A percentile compares a stretch with the other conserved stretches of the same genome.
Conservation (phyloP, 176 grass and related monocot genomes). For the Bolboschoenus planiculmis region DNA sequence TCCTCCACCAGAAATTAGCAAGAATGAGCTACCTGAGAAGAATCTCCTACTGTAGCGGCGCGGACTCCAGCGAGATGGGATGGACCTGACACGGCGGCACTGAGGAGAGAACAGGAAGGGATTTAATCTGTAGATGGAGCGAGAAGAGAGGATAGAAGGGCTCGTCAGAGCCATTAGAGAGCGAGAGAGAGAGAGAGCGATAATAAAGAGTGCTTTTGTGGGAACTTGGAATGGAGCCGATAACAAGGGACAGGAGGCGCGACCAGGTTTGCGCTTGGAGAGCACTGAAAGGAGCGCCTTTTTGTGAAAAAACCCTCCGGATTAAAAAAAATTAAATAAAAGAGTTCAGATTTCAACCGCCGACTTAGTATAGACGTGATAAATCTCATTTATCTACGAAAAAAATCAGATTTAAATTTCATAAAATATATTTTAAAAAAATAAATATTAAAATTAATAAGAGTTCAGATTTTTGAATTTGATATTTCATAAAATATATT, state of each 20-base stretch:
- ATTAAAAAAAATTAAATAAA: too few species aligned
- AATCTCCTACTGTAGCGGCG: slow-evolving; percentile 43
- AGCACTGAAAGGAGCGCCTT: too few species aligned
- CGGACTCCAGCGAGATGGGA: slow-evolving; percentile 29
- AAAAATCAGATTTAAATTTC: too few species aligned
- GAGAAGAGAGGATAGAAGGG: slow-evolving; percentile 44
- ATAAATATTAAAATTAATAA: too few species aligned
- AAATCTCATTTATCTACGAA: too few species aligned
- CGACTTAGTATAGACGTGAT: too few species aligned
- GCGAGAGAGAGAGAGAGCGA: slow-evolving; percentile 5
- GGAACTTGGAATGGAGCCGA: slow-evolving; percentile 25
- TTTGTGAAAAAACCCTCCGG: background rate
- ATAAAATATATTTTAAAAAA: too few species aligned
- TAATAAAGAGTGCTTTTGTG: slow-evolving; percentile 21
- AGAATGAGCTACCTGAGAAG: slow-evolving; percentile 38
- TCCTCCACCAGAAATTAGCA: background rate
- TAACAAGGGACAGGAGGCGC: slow-evolving; percentile 31
- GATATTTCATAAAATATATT: too few species aligned
- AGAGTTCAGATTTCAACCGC: too few species aligned
- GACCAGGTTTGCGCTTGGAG: background rate
- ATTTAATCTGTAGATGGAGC: slow-evolving; percentile 54
- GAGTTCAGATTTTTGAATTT: too few species aligned
- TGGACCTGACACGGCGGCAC: slow-evolving; percentile 7
- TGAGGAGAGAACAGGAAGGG: slow-evolving; percentile 42
- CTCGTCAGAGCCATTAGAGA: slow-evolving; percentile 60